Evolutionary conservation across 2,329 filamentous ascomycete genomes (phyloP), one percentile per base, ranked within the genome.

Genomic region (Rhynchosporium agropyri): DNA sequence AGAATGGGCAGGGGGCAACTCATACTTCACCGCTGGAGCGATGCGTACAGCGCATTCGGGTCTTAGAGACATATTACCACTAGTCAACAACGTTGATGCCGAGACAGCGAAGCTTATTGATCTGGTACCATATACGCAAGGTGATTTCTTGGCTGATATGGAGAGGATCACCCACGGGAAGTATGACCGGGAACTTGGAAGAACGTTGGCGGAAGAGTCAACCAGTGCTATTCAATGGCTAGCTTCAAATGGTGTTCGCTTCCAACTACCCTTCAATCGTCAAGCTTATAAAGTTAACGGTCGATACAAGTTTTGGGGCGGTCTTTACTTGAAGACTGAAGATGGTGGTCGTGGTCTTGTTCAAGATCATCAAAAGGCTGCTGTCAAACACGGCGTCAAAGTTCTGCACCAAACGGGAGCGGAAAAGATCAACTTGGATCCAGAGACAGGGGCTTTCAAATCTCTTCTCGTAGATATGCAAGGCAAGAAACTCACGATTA

Each of bases 211-310:
- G 0, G 66, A 76, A 1, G 81, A 86, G 26, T 83, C 80, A 0
- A 80, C 80, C 58, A 73, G 71, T 0, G 74, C 82, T 0, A 74
- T 86, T 7, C 80, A 82, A 68, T 88, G 85, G 85, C 76, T 88
- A 2, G 78, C 78, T 1, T 65, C 71, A 53, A 78, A 84, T 46
- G 85, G 85, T 0, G 75, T 87, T 2, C 76, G 79, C 1, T 88
- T 86, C 68, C 80, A 85, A 69, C 75, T 89, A 3, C 83, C 80
- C 1, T 89, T 89, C 73, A 84, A 88, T 63, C 78, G 87, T 2
- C 87, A 90, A 70, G 84, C 87, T 0, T 90, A 87, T 71, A 77
- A 85, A 62, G 80, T 88, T n/a, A 77, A 84, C 57, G 84, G 83
- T 0, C 76, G 81, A 36, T 80, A 80, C 70, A 86, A 84, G 69